phyloP scores from a whole-genome alignment of 2,329 filamentous ascomycete species.

The Raffaelea deltoideospora region DNA sequence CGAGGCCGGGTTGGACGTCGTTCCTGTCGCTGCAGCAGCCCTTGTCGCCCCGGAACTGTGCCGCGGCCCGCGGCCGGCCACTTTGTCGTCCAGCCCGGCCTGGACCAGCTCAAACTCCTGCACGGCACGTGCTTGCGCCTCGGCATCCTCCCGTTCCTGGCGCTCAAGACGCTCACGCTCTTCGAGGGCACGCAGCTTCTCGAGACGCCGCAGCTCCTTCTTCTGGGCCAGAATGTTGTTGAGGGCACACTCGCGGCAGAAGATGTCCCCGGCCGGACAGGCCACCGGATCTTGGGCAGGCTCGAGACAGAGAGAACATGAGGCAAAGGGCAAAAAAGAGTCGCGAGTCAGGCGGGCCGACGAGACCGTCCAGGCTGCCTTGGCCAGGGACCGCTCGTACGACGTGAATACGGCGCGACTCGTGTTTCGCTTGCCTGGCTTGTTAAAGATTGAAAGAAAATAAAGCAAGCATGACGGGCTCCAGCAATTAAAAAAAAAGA shows the following conservation, averaged over 20 bases:
- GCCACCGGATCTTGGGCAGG: conserved; percentile 69
- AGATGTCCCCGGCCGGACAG: conserved; percentile 74
- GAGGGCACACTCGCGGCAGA: conserved; percentile 89
- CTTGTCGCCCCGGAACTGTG: conserved; percentile 5
- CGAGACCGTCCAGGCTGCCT: conserved; percentile 66
- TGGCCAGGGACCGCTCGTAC: conserved; percentile 72
- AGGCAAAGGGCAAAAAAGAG: conserved; percentile 82
- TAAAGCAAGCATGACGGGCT: no score
- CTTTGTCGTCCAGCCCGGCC: conserved; percentile 40
- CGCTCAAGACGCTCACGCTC: conserved; percentile 47
- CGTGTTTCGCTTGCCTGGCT: conserved; percentile 77
- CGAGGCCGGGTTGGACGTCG: conserved; percentile 14
- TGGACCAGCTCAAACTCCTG: conserved; percentile 75
- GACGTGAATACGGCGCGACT: conserved; percentile 87
- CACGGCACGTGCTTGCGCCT: conserved; percentile 55
- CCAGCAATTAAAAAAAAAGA: not conserved
- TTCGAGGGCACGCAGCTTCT: conserved; percentile 47
- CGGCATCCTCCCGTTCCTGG: conserved; percentile 45
- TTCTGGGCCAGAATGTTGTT: conserved; percentile 82
- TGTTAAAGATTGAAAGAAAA: not conserved
- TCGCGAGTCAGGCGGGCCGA: conserved; percentile 78
- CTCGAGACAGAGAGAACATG: conserved; percentile 75
- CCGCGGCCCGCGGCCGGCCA: conserved; percentile 10
- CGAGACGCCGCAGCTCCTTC: conserved; percentile 75
- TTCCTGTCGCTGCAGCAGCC: no score